Evolutionary conservation across 1,139 yeast genomes (phyloP), one percentile per base, ranked within the genome.

Genomic region (Blastobotrys capitulatus): DNA sequence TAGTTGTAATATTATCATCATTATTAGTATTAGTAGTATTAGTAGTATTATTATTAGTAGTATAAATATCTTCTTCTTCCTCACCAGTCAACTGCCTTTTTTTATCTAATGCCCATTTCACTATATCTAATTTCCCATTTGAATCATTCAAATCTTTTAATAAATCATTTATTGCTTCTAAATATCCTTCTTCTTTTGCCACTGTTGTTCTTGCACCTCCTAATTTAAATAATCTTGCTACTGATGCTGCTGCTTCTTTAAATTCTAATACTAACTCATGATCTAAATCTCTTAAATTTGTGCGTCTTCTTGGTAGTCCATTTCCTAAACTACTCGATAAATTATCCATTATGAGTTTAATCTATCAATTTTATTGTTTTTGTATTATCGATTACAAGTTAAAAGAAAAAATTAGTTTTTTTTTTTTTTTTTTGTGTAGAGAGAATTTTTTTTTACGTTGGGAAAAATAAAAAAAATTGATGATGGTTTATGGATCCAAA

Each of bases 221-320:
- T 20, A 63, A 57, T 44, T 63, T 64, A 56, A 59, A 61, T 50
- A 64, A 55, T 54, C 59, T 56, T 34, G 65, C 57, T 32, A 63
- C 61, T 16, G 66, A 58, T 46, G 59, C 52, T 18, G 66, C 68
- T 13, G 67, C 66, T 16, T 59, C 54, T 43, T 59, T 61, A 53
- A 61, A 62, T 53, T 60, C 64, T 20, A 41, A 38, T 15, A 44
- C 27, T n/a, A 48, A 42, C 39, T 31, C 15, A 12, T 20, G 25
- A 32, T 44, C 51, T 38, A 48, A 42, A 29, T 48, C 48, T 16
- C 31, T 18, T 20, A 44, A 41, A 13, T 45, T 43, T 8, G 40
- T 37, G 3, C 40, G 40, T n/a, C n/a, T 7, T 6, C 27, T 25
- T 12, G 40, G 40, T 13, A 37, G 40, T 13, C 40, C 40, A 13